These are phyloP conservation scores for Fusarium continuum DNA, from an alignment of 2,329 filamentous ascomycete genomes.

Conservation along the genomic window DNA sequence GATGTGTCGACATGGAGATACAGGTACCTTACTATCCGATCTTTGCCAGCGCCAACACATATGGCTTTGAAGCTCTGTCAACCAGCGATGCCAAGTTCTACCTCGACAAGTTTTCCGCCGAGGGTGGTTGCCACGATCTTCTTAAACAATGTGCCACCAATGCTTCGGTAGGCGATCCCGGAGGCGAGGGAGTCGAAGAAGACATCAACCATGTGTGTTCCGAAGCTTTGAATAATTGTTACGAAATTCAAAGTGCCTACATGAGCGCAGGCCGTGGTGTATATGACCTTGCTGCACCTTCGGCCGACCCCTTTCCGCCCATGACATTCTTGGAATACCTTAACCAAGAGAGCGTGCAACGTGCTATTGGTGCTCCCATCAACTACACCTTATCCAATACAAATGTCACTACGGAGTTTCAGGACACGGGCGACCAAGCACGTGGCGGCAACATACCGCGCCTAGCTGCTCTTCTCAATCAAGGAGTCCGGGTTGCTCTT, in stretches of 20 bases:
- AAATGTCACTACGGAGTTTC: conserved; percentile 58
- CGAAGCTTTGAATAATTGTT: conserved; percentile 55
- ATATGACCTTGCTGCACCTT: conserved; percentile 69
- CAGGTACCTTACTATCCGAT: conserved; percentile 66
- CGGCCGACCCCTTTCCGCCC: conserved; percentile 69
- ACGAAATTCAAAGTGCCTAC: conserved; percentile 66
- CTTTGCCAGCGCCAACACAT: conserved; percentile 72
- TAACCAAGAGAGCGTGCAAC: conserved; percentile 65
- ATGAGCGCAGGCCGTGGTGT: conserved; percentile 63
- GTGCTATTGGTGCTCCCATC: conserved; percentile 68
- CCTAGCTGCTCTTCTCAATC: conserved; percentile 67
- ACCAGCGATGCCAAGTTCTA: conserved; percentile 61
- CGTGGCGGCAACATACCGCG: conserved; percentile 68
- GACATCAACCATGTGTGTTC: conserved; percentile 59
- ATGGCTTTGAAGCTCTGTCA: conserved; percentile 67
- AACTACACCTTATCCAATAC: conserved; percentile 65
- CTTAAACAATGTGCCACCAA: conserved; percentile 62
- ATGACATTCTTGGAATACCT: conserved; percentile 70
- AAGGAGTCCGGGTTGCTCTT: conserved; percentile 73
- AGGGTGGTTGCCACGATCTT: conserved; percentile 61
- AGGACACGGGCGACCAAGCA: conserved; percentile 66
- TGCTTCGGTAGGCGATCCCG: conserved; percentile 51
- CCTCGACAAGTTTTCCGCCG: conserved; percentile 43
- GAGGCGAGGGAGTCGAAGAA: conserved; percentile 51
- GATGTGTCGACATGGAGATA: conserved; percentile 71